Evolutionary conservation across 768 basidiomycete species (phyloP), one percentile per base, ranked within the genome.

Genomic region (Sarcodon aspratus): DNA sequence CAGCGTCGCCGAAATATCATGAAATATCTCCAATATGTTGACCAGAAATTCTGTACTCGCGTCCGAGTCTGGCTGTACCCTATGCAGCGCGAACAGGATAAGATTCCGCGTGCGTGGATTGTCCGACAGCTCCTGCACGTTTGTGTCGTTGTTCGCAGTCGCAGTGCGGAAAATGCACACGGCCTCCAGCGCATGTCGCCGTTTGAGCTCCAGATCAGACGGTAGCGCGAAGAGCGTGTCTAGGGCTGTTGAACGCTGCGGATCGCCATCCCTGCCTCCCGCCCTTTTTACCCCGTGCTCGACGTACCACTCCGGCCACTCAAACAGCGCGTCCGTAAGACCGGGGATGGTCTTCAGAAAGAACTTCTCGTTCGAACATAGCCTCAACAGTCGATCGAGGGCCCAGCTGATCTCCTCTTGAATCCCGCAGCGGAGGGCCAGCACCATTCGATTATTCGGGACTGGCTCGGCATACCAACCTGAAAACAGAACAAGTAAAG

Each of bases 291-390:
- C 40, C 33, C 67, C 54, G 34, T 60, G 58, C 21, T 75, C 71
- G 45, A 80, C 70, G 61, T 86, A 94, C 82, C 81, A 85, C 59
- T 87, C 81, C 3, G 93, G 91, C 85, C 85, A 91, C 59, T 85
- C 85, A 52, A 91, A 85, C 17, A 97, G 70, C 6, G 82, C 84
- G 56, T 91, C 85, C 21, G 87, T 78, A 37, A 94, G 70, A 8
- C 90, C 90, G 0, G 88, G 84, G 46, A 88, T 80, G 33, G 71
- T 69, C 36, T 71, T 73, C 50, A 97, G 73, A 49, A 77, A 61
- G 63, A 95, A 89, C 46, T 79, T 70, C 46, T 93, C 90, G 56
- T 87, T 85, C 55, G 75, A 74, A 55, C 80, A 83, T n/a, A 89
- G 71, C 15, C 87, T 78, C 52, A 85, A 80, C 9, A 98, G 75